Base-by-base conservation (phyloP, 2,329 filamentous ascomycete species). In the Myriosclerotinia curreyana region DNA sequence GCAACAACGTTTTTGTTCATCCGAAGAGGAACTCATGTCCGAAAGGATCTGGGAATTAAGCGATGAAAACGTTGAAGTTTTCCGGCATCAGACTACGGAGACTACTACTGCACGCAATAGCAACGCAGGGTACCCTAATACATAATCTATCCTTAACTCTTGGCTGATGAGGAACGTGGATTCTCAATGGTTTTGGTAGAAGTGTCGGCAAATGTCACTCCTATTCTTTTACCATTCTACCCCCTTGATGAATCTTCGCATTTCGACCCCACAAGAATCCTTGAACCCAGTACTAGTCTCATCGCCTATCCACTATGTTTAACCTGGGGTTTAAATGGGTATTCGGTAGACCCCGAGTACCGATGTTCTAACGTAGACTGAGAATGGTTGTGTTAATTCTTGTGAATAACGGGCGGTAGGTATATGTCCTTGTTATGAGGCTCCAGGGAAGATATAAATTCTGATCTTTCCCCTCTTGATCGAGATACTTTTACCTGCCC, bases 231-330 rank as follows among this genome's bases (percentile, higher is more conserved):
- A 5, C 7, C 42, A 48, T 20, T 36, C 31, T 36, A 20, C 42
- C 25, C 42, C 25, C 55, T 48, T 36, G 42, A 58, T 20, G 12
- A 31, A 15, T 17, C 11, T 58, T 44, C 9, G 28, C 20, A 46
- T 25, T 11, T 34, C 28, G 54, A 48, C 55, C 55, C 54, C 54
- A 58, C 28, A 44, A 34, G 14, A 25, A 48, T 17, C 42, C 28
- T 58, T 48, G 28, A 46, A 7, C 28, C 28, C n/a, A 48, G n/a
- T 11, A 58, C 20, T 34, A 8, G 20, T 58, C 44, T 48, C 25
- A 34, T 46, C 40, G 20, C 20, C 25, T 20, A 42, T n/a, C 9
- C 9, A 22, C 28, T 20, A 48, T 58, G 14, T 15, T 46, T 25
- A 25, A 25, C 28, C 48, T 36, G 28, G 54, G 42, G 12, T 58